Evolutionary conservation across 306 rosid species (phyloP).

Genomic region (Rosa persica): DNA sequence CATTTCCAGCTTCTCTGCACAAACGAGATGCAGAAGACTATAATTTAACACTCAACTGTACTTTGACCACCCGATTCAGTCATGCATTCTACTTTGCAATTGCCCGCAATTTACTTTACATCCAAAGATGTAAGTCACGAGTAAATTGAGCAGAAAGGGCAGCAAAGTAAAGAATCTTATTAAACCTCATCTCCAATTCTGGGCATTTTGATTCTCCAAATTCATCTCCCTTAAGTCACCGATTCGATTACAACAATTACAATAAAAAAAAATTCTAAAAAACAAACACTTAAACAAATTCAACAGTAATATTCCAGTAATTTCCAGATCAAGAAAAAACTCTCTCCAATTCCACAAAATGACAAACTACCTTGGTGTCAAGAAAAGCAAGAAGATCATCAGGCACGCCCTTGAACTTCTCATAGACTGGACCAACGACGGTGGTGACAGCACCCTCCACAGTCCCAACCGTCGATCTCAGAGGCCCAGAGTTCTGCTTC

Average conservation of each 20-base stretch:
- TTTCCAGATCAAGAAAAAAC: neutral
- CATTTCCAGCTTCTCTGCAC: neutral
- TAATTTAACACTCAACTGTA: neutral
- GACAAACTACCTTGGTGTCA: slow-evolving; percentile 55
- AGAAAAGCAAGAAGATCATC: slow-evolving; percentile 60
- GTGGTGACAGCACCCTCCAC: slow-evolving; percentile 57
- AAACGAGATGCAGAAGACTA: neutral
- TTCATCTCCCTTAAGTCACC: neutral
- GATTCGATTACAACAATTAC: neutral
- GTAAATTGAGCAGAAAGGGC: neutral
- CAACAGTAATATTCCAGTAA: neutral
- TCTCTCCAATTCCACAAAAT: neutral
- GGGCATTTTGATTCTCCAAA: neutral
- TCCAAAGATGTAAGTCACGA: neutral
- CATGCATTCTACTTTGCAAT: neutral
- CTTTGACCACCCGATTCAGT: neutral
- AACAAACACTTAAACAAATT: neutral
- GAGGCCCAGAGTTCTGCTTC: slow-evolving; percentile 65
- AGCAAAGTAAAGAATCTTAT: neutral
- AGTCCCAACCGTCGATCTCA: slow-evolving; percentile 59
- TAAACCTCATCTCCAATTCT: neutral
- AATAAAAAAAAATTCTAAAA: neutral
- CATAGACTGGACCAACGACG: slow-evolving; percentile 58
- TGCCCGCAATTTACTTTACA: neutral
- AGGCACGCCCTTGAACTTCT: slow-evolving; percentile 52